phyloP scores from a whole-genome alignment of 352 stramenopile genomes.

The Phytophthora lateralis region DNA sequence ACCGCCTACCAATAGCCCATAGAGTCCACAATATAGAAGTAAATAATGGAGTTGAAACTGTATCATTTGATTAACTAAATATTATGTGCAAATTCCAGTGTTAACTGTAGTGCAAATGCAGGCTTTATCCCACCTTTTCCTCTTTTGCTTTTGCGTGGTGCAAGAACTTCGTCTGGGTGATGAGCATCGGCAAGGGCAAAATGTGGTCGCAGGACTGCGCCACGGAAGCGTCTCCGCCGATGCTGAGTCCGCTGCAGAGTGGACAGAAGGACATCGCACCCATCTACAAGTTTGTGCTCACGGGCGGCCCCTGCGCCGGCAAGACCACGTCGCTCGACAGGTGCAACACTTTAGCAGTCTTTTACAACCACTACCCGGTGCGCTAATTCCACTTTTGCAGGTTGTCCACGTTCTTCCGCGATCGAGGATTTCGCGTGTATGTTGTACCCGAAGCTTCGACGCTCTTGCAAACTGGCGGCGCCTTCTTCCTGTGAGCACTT shows the following conservation, averaged over 20 bases:
- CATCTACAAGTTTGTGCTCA: constrained; percentile 95
- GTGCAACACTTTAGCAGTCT: not conserved
- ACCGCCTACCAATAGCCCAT: too few species aligned
- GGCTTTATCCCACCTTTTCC: constrained; percentile 16
- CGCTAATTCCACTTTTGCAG: not conserved
- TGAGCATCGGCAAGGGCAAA: constrained; percentile 46
- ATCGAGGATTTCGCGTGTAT: constrained; percentile 95
- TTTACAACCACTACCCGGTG: not conserved
- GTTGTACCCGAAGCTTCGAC: constrained; percentile 96
- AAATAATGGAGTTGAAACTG: too few species aligned
- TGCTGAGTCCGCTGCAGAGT: constrained; percentile 71
- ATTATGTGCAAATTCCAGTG: too few species aligned
- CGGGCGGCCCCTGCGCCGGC: constrained; percentile 93
- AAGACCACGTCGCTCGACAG: constrained; percentile 96
- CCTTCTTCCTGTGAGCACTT: constrained; percentile 71
- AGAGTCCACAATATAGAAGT: too few species aligned
- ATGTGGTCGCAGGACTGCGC: constrained; percentile 64
- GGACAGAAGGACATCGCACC: constrained; percentile 72
- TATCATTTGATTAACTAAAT: too few species aligned
- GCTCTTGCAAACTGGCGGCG: constrained; percentile 93
- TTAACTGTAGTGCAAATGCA: not conserved
- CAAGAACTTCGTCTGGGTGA: constrained; percentile 1
- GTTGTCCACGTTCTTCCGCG: constrained; percentile 90
- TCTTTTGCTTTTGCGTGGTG: constrained; percentile 6
- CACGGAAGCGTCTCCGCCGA: constrained; percentile 48